phyloP scores from a whole-genome alignment of 345 rosid species.

The Bruguiera sexangula region DNA sequence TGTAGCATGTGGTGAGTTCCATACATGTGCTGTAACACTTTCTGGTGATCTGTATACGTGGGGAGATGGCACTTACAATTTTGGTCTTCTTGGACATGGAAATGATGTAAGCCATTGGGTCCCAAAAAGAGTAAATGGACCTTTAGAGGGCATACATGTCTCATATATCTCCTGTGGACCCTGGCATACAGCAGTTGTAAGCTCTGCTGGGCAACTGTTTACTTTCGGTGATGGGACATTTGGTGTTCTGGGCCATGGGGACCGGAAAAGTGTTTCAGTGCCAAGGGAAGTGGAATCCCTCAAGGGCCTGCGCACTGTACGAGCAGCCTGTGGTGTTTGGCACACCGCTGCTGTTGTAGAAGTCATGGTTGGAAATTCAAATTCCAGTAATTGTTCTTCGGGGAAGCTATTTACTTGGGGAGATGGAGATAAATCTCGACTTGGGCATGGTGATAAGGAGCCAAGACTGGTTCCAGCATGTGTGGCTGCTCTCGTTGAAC shows the following conservation, averaged over 20 bases:
- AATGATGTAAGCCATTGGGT: conserved; percentile 75
- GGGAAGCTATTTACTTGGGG: conserved; percentile 99
- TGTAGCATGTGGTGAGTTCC: conserved; percentile 78
- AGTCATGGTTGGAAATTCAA: conserved; percentile 90
- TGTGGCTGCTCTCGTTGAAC: conserved; percentile 95
- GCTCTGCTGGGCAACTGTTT: conserved; percentile 69
- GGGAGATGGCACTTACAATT: conserved; percentile 73
- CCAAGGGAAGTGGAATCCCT: conserved; percentile 81
- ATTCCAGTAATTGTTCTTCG: conserved; percentile 88
- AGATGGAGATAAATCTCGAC: conserved; percentile 95
- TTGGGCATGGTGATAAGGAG: conserved; percentile 98
- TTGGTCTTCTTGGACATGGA: conserved; percentile 81
- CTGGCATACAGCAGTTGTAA: conserved; percentile 83
- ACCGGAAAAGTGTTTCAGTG: conserved; percentile 51
- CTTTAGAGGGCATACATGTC: conserved; percentile 73
- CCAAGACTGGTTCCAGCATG: conserved; percentile 86
- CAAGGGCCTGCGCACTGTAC: conserved; percentile 72
- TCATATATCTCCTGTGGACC: conserved; percentile 79
- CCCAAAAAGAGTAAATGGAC: conserved; percentile 71
- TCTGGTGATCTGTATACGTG: conserved; percentile 79
- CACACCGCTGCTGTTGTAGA: conserved; percentile 94
- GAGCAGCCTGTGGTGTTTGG: conserved; percentile 86
- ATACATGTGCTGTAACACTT: conserved; percentile 75
- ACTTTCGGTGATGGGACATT: conserved; percentile 84
- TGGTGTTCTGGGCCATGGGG: conserved; percentile 79